These are phyloP conservation scores for Myxozyma melibiosi DNA, from an alignment of 805 yeast genomes.

Conservation along the genomic window DNA sequence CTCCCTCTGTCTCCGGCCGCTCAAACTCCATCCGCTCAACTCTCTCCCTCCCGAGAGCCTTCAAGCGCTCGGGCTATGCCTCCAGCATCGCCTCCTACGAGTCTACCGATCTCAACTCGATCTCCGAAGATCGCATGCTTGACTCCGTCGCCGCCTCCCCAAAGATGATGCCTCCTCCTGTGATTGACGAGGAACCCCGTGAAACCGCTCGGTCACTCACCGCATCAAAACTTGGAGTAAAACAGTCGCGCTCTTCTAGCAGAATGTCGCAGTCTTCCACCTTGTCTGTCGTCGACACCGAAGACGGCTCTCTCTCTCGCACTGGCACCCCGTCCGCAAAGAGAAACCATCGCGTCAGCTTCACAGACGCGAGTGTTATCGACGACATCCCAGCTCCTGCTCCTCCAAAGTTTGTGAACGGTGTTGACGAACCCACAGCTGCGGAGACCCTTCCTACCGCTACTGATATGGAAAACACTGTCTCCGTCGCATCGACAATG, in stretches of 20 bases:
- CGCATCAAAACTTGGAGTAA: constrained; percentile 21
- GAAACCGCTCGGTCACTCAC: constrained; percentile 9
- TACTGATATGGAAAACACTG: neutral
- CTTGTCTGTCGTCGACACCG: constrained; percentile 2
- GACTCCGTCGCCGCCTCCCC: constrained; percentile 9
- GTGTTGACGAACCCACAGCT: neutral
- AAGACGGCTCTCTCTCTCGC: constrained; percentile 10
- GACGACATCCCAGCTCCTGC: neutral
- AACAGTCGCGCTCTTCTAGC: constrained; percentile 24
- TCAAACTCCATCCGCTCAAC: constrained; percentile 14
- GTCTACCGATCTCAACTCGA: constrained; percentile 27
- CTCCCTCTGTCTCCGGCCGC: constrained; percentile 3
- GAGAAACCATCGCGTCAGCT: constrained; percentile 20
- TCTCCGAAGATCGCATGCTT: constrained; percentile 20
- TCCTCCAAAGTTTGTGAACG: neutral
- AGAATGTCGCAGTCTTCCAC: constrained; percentile 16
- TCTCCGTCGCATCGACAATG: constrained; percentile 2
- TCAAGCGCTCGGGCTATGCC: constrained; percentile 22
- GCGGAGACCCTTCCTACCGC: neutral
- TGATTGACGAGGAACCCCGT: constrained; percentile 22
- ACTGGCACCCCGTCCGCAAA: constrained; percentile 6
- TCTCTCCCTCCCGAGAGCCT: constrained; percentile 8
- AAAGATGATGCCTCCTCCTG: constrained; percentile 3
- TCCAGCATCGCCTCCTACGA: constrained; percentile 27
- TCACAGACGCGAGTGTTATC: constrained; percentile 6